A percentile compares a stretch with the other conserved stretches of the same genome.
Conservation (phyloP, 2,329 filamentous ascomycete genomes). For the Podosphaera leucotricha region DNA sequence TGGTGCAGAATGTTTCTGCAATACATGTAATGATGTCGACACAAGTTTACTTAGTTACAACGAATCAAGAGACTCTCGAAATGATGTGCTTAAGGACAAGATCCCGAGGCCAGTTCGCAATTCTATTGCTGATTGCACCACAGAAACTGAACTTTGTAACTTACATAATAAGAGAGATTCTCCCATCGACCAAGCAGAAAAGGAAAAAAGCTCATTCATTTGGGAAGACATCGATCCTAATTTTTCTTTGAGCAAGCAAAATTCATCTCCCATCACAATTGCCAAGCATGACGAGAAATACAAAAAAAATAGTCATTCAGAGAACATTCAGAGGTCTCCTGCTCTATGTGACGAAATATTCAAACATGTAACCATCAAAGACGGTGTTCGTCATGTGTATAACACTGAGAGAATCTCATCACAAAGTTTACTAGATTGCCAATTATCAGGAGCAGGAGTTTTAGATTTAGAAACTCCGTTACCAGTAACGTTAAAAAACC, state of each 20-base stretch:
- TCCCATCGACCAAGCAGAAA: not conserved
- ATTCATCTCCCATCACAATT: not conserved
- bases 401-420: not conserved
- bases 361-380: not conserved
- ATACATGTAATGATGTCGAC: constrained; percentile 1
- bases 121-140: not conserved
- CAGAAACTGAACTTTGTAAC: not conserved
- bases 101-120: not conserved
- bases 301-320: not conserved
- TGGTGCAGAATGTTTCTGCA: constrained; percentile 9
- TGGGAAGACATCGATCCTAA: not conserved
- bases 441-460: not conserved
- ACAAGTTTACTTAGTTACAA: not conserved
- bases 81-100: not conserved
- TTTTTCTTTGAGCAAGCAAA: not conserved
- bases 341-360: not conserved
- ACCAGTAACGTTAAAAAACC: not conserved
- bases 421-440: not conserved
- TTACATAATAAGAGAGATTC: not conserved
- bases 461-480: not conserved
- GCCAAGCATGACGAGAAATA: not conserved
- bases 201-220: not conserved
- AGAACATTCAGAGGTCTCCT: not conserved
- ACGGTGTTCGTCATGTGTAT: not conserved
- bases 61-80: not conserved